Evolutionary conservation across 2,329 filamentous ascomycete species (phyloP).

Genomic region (Nemania sp.): DNA sequence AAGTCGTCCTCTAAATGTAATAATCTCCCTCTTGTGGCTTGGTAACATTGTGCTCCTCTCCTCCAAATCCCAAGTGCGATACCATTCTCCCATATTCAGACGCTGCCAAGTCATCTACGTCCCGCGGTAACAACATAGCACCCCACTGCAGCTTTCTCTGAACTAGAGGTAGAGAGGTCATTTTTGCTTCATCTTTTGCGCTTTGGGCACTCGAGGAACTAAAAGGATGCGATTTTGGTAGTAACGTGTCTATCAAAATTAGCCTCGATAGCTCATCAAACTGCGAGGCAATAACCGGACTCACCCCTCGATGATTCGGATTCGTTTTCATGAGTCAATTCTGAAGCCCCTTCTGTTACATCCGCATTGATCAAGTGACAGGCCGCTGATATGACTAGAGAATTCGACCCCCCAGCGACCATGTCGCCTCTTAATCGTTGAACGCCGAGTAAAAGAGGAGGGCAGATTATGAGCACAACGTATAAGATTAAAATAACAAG

Average conservation of each 20-base stretch:
- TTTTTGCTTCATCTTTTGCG: background rate
- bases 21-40: background rate
- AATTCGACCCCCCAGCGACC: slow-evolving; percentile 1
- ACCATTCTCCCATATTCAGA: background rate
- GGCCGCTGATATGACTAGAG: slow-evolving; percentile 10
- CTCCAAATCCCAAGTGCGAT: background rate
- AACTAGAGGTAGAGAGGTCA: background rate
- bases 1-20: background rate
- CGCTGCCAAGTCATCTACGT: background rate
- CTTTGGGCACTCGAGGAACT: background rate
- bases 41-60: background rate
- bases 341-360: background rate
- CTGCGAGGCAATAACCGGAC: background rate
- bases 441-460: background rate
- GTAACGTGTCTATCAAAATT: background rate
- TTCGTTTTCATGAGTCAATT: background rate
- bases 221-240: background rate
- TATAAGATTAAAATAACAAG: background rate
- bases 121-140: background rate
- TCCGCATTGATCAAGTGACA: background rate
- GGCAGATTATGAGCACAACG: background rate
- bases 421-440: background rate
- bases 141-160: background rate
- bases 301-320: background rate
- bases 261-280: background rate